phyloP scores from a whole-genome alignment of 2,329 filamentous ascomycete genomes.

The Aspergillus tubingensis region DNA sequence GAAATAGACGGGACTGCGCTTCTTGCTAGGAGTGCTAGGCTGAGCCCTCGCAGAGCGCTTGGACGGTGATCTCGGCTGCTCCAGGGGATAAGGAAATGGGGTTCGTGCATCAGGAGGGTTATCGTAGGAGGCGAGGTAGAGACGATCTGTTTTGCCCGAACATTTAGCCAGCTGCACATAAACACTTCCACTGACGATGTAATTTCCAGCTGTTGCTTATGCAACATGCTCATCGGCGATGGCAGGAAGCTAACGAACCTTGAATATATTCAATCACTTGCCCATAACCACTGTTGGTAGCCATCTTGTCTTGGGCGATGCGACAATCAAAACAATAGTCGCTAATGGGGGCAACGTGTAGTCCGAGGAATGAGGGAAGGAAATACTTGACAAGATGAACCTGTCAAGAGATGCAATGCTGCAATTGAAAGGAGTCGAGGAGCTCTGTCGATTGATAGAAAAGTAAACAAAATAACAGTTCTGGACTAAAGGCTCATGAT shows the following conservation, averaged over 20 bases:
- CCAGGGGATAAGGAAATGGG: constrained; percentile 75
- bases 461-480: constrained; percentile 14
- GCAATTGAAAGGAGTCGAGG: constrained; percentile 15
- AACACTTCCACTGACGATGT: background rate
- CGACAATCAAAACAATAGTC: constrained; percentile 16
- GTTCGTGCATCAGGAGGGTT: constrained; percentile 78
- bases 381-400: background rate
- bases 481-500: constrained; percentile 34
- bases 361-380: constrained; percentile 2
- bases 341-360: constrained; percentile 15
- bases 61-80: constrained; percentile 65
- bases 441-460: constrained; percentile 8
- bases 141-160: constrained; percentile 65
- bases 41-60: constrained; percentile 72
- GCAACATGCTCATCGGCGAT: background rate
- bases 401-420: background rate
- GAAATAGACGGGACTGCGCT: constrained; percentile 80
- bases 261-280: constrained; percentile 96
- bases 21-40: constrained; percentile 58
- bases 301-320: constrained; percentile 42
- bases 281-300: constrained; percentile 63
- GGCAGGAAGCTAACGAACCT: constrained; percentile 59
- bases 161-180: constrained; percentile 1
- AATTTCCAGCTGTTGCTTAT: background rate
- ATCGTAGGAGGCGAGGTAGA: constrained; percentile 92